phyloP scores from a whole-genome alignment of 2,329 filamentous ascomycete species.

The Penicillium concentricum region DNA sequence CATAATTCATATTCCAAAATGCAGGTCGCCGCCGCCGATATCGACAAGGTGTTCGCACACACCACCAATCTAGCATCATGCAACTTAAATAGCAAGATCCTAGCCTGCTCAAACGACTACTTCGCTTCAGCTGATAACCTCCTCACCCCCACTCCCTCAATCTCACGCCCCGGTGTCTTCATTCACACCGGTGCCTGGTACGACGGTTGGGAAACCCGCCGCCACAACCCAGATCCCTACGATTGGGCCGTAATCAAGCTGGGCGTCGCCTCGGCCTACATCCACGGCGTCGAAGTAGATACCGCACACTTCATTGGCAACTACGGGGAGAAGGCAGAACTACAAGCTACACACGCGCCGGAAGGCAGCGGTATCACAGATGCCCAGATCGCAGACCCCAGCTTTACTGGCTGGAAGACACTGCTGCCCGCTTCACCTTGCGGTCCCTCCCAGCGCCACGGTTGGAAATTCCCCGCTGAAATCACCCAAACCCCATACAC shows the following conservation, averaged over 20 bases:
- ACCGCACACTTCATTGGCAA: slow-evolving; percentile 49
- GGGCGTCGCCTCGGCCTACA: slow-evolving; percentile 47
- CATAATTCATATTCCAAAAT: neutral
- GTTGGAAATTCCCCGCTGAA: slow-evolving; percentile 36
- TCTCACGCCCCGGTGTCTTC: slow-evolving; percentile 59
- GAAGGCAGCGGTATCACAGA: slow-evolving; percentile 22
- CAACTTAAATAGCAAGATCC: slow-evolving; percentile 53
- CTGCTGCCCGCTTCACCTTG: slow-evolving; percentile 40
- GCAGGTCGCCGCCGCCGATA: slow-evolving; percentile 47
- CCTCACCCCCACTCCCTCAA: slow-evolving; percentile 55
- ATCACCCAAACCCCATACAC: slow-evolving; percentile 35
- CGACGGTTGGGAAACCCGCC: slow-evolving; percentile 63
- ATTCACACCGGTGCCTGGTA: slow-evolving; percentile 63
- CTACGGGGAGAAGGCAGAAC: slow-evolving; percentile 43
- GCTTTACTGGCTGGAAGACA: slow-evolving; percentile 39
- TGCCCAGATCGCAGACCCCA: slow-evolving; percentile 32
- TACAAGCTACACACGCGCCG: slow-evolving; percentile 37
- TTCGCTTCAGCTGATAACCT: slow-evolving; percentile 61
- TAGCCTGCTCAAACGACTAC: slow-evolving; percentile 61
- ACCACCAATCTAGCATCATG: slow-evolving; percentile 50
- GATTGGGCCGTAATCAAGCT: slow-evolving; percentile 62
- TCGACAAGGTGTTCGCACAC: slow-evolving; percentile 56
- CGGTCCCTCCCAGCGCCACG: slow-evolving; percentile 44
- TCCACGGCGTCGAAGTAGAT: slow-evolving; percentile 47
- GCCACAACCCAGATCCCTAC: slow-evolving; percentile 58